phyloP scores from a whole-genome alignment of 164 flowering plant genomes.

The Vitis labrusca region DNA sequence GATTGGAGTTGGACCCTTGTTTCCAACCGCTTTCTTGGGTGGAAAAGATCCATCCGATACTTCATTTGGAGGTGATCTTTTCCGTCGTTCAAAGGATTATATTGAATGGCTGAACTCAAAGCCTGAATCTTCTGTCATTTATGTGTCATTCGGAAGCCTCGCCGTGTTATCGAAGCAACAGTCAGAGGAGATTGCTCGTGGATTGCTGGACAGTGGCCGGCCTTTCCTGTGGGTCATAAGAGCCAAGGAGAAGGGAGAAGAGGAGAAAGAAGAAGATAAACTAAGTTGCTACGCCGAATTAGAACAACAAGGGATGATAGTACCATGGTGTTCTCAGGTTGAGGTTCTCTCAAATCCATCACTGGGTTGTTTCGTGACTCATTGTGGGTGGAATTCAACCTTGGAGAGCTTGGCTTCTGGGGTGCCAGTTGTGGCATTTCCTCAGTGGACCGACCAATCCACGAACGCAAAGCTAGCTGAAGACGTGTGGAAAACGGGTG shows the following conservation, averaged over 20 bases:
- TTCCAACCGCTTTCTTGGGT: slow-evolving; percentile 40
- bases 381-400: slow-evolving; percentile 53
- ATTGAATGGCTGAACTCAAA: slow-evolving; percentile 45
- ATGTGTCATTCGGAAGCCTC: slow-evolving; percentile 49
- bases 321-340: slow-evolving; percentile 47
- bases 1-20: slow-evolving; percentile 46
- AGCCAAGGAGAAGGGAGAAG: slow-evolving; percentile 1
- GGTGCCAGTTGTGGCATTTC: slow-evolving; percentile 44
- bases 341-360: slow-evolving; percentile 36
- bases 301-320: slow-evolving; percentile 33
- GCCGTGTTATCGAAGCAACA: slow-evolving; percentile 22
- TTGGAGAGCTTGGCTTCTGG: slow-evolving; percentile 35
- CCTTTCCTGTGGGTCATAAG: slow-evolving; percentile 54
- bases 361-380: slow-evolving; percentile 46
- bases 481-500: slow-evolving; percentile 39
- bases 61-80: slow-evolving; percentile 32
- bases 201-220: slow-evolving; percentile 19
- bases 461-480: slow-evolving; percentile 42
- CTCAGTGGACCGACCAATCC: slow-evolving; percentile 40
- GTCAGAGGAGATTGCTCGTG: slow-evolving; percentile 35
- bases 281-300: slow-evolving; percentile 15
- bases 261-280: slow-evolving; percentile 6
- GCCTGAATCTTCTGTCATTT: slow-evolving; percentile 34
- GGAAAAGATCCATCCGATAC: slow-evolving; percentile 23
- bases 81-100: slow-evolving; percentile 19